Conservation (phyloP, 345 rosid genomes). For the Brassica cretica region DNA sequence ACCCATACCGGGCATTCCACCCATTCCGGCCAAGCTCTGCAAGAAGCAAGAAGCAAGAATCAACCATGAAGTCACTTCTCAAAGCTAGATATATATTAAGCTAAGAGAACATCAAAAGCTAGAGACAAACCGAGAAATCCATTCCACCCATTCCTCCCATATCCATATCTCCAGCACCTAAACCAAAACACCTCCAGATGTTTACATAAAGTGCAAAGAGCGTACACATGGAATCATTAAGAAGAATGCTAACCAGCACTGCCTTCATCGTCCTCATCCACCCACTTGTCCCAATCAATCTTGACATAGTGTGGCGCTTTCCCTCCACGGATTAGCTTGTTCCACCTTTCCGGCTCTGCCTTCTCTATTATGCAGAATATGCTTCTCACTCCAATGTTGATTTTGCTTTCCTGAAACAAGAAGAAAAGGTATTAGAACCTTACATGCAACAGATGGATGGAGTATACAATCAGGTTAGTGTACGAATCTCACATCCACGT, state of each 20-base stretch:
- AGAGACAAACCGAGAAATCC: slow-evolving; percentile 43
- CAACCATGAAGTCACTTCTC: slow-evolving; percentile 1
- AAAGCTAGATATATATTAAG: not conserved
- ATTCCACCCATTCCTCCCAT: slow-evolving; percentile 42
- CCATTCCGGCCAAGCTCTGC: slow-evolving; percentile 39
- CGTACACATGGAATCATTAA: not conserved
- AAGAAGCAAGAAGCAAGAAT: slow-evolving; percentile 25
- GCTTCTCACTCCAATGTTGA: slow-evolving; percentile 66
- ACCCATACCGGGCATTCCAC: slow-evolving; percentile 10
- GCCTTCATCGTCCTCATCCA: slow-evolving; percentile 80
- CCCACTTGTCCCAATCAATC: slow-evolving; percentile 96
- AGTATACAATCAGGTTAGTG: not conserved
- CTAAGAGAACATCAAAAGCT: slow-evolving; percentile 6
- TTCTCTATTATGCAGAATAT: slow-evolving; percentile 75
- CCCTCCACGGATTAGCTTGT: slow-evolving; percentile 61
- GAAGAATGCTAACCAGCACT: slow-evolving; percentile 36
- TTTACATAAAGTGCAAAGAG: not conserved
- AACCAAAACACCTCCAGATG: slow-evolving; percentile 33
- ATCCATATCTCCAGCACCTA: slow-evolving; percentile 42
- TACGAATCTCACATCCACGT: slow-evolving; percentile 60
- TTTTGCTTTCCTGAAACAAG: slow-evolving; percentile 62
- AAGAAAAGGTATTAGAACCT: not conserved
- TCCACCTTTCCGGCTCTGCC: slow-evolving; percentile 80
- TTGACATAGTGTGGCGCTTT: slow-evolving; percentile 77
- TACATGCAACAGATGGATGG: not conserved